Percentiles rank a stretch among this genome's conserved stretches.
phyloP scores from a whole-genome alignment of 164 flowering plant species.

The Brasenia schreberi region DNA sequence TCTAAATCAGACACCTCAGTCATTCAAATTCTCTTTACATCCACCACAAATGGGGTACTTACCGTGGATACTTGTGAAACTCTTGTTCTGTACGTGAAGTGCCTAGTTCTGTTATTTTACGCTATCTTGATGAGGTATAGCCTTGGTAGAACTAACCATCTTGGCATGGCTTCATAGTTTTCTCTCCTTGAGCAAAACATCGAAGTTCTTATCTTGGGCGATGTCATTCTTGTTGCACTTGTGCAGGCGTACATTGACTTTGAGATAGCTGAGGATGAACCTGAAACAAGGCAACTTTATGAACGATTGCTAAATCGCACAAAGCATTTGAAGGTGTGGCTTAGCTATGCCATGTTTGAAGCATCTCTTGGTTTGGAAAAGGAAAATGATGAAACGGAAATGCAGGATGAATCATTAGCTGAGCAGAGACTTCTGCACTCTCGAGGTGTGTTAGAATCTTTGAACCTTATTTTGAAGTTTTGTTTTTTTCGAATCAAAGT shows the following conservation, averaged over 20 bases:
- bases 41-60: no score
- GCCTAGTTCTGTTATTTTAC: no score
- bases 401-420: constrained; percentile 21
- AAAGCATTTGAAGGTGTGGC: constrained; percentile 91
- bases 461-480: constrained; percentile 14
- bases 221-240: not conserved
- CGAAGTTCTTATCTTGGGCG: no score
- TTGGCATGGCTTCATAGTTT: no score
- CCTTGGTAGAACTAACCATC: no score
- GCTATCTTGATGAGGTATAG: no score
- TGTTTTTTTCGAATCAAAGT: not conserved
- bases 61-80: no score
- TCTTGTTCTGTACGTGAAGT: no score
- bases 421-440: constrained; percentile 33
- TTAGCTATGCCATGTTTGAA: constrained; percentile 86
- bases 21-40: no score
- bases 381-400: constrained; percentile 22
- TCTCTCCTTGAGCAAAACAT: no score
- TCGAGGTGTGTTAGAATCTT: constrained; percentile 35
- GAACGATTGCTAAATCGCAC: constrained; percentile 82
- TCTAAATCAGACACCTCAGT: no score
- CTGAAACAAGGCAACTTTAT: constrained; percentile 63
- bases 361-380: constrained; percentile 40
- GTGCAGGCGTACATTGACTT: constrained; percentile 90
- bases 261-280: constrained; percentile 71